Base-by-base conservation (phyloP, 768 basidiomycete species). In the Mycena maculata region DNA sequence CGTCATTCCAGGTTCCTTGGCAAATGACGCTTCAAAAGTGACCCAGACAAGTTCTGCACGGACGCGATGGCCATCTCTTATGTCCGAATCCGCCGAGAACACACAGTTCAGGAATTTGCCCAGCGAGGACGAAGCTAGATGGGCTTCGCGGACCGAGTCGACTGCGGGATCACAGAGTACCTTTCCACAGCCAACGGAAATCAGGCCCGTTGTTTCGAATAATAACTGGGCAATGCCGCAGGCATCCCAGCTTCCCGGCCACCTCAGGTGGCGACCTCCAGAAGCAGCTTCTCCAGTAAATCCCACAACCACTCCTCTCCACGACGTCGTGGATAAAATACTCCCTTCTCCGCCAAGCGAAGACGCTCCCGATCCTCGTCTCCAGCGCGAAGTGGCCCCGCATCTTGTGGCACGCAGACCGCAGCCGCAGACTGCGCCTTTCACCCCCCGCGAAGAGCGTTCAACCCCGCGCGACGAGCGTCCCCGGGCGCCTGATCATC, bases 351-450 rank as follows among this genome's bases (percentile, higher is more conserved):
- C 22, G 30, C 54, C 30, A 18, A 36, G 6, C 9, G 36, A 31
- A 16, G 18, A 42, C 2, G 42, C 62, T 47, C 52, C 52, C 20
- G n/a, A 16, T 22, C 39, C 55, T 53, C 74, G 31, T 56, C 45
- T 69, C 30, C 68, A 72, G 38, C 69, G 70, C 39, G 61, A 63
- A 27, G 28, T 54, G 23, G 67, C 70, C 44, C 74, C 69, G 30
- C 73, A 71, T 48, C 73, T 71, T 39, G 65, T n/a, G n/a, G n/a
- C n/a, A n/a, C n/a, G n/a, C n/a, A n/a, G n/a, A n/a, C n/a, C n/a
- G n/a, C n/a, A n/a, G n/a, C n/a, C n/a, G n/a, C n/a, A n/a, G n/a
- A n/a, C 12, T 22, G 10, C 16, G 16, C 23, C 44, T 12, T 36
- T 11, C 16, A 42, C 22, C 4, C n/a, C 27, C 16, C 59, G n/a